Evolutionary conservation across 768 basidiomycete species (phyloP), one percentile per base, ranked within the genome.

Genomic region (Termitomyces sp.): DNA sequence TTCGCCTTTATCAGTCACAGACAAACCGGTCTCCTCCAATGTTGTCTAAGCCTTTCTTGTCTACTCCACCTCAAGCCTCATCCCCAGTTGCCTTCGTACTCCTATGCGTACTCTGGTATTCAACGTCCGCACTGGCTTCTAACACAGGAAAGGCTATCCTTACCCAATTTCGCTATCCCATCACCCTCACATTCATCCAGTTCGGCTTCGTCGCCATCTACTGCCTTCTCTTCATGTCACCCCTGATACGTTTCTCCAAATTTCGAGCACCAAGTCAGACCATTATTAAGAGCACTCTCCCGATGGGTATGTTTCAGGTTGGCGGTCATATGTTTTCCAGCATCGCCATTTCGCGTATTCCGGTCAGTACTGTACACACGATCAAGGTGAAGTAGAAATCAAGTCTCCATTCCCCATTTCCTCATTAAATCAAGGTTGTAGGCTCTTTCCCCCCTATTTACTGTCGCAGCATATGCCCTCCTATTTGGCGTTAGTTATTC

Each of bases 271-370:
- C 96, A 4, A 91, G 87, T 8, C 77, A 70, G 64, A 79, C 83
- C 10, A 93, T 97, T 62, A 65, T 98, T 28, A 76, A 74, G 59
- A 90, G 80, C 59, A 97, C 95, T 2, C 70, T 97, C 30, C 93
- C 95, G 1, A 98, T 98, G 96, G 95, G 95, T 26, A 81, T 91
- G 61, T 99, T 99, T 71, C 97, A 99, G 74, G 95, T 99, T 36
- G 93, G 88, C 7, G 97, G 97, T 1, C 97, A 99, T 71, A 93
- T 99, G 68, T 98, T 97, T 71, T 95, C 95, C 18, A 96, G 94
- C 66, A 88, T 99, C 76, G 97, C 97, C 12, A 99, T 98, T 55
- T 93, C 95, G 51, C 81, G 94, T 53, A 96, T 98, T 61, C 93
- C 91, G 2, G 97, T 99, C 60, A 94, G 91, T 76, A 99, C 97